Percentiles rank a stretch among this genome's conserved stretches.
Evolutionary conservation across 2,329 filamentous ascomycete genomes (phyloP).

Genomic region (Blumeria hordei): DNA sequence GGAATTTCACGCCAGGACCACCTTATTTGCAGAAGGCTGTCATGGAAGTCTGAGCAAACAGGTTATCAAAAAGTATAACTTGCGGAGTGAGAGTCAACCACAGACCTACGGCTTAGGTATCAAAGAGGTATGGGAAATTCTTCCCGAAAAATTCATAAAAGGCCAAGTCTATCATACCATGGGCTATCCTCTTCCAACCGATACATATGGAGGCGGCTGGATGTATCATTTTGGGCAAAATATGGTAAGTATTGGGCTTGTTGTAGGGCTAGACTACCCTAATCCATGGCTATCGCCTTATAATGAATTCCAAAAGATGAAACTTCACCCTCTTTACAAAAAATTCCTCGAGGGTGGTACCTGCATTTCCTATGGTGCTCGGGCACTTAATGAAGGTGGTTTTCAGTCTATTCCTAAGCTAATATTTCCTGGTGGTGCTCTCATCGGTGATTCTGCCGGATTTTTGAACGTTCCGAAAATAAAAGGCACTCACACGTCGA

Average conservation of each 20-base stretch:
- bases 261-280: constrained; percentile 81
- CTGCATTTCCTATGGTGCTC: constrained; percentile 87
- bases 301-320: constrained; percentile 92
- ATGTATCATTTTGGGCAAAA: constrained; percentile 99
- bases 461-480: constrained; percentile 97
- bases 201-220: constrained; percentile 94
- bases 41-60: constrained; percentile 91
- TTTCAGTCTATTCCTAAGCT: constrained; percentile 97
- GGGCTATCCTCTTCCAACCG: constrained; percentile 69
- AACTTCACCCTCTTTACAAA: constrained; percentile 82
- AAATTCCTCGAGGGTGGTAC: constrained; percentile 81
- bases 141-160: constrained; percentile 74
- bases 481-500: constrained; percentile 93
- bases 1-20: constrained; percentile 88
- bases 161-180: constrained; percentile 73
- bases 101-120: constrained; percentile 89
- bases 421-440: constrained; percentile 79
- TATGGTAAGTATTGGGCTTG: constrained; percentile 72
- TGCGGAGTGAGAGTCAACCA: constrained; percentile 68
- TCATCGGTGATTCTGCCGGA: constrained; percentile 89
- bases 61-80: constrained; percentile 79
- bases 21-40: constrained; percentile 81
- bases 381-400: constrained; percentile 78
- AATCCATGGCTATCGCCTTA: constrained; percentile 96
- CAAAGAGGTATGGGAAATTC: constrained; percentile 94